Percentiles rank a stretch among this genome's conserved stretches.
Conservation (phyloP, 1,284 basidiomycete species). For the Ustilago tritici region DNA sequence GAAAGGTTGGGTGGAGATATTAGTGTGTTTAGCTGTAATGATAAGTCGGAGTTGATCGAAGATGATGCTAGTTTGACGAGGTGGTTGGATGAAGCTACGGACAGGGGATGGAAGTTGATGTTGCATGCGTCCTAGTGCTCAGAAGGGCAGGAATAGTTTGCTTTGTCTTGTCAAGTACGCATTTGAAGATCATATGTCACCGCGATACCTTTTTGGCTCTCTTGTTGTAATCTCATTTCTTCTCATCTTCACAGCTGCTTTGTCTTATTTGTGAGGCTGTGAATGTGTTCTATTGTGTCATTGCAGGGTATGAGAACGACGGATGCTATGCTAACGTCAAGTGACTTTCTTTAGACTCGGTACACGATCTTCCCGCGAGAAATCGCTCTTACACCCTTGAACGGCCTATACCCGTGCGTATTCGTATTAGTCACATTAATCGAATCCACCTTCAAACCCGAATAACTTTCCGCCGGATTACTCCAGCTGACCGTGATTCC, state of each 20-base stretch:
- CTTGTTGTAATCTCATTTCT: conserved; percentile 3
- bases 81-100: conserved; percentile 77
- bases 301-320: background rate
- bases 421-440: conserved; percentile 77
- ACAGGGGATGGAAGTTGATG: conserved; percentile 85
- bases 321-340: background rate
- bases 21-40: conserved; percentile 70
- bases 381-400: conserved; percentile 75
- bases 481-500: conserved; percentile 80
- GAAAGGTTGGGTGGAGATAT: conserved; percentile 85
- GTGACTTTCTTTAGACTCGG: conserved; percentile 26
- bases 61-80: conserved; percentile 79
- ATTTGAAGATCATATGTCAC: conserved; percentile 5
- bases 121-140: conserved; percentile 76
- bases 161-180: background rate
- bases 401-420: conserved; percentile 72
- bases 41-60: conserved; percentile 75
- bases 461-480: conserved; percentile 80
- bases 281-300: background rate
- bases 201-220: conserved; percentile 11
- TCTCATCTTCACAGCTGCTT: background rate
- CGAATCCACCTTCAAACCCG: conserved; percentile 84
- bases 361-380: conserved; percentile 64
- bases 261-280: no score
- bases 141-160: background rate